Conservation (phyloP, 805 yeast species). For the Candida broadrunensis region DNA sequence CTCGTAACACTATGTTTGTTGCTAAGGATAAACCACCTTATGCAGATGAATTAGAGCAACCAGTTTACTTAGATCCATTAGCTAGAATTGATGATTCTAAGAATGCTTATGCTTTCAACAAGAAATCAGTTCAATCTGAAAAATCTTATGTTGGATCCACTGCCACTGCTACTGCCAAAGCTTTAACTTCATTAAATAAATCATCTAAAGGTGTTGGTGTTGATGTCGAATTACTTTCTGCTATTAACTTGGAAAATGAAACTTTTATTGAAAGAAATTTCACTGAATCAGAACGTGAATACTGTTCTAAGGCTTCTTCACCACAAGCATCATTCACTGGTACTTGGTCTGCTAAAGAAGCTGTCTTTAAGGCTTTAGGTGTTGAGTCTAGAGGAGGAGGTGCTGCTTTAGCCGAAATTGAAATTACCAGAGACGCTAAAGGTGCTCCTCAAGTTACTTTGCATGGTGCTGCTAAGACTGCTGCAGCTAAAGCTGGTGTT, state of each 20-base stretch:
- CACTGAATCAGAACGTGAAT: slow-evolving; percentile 73
- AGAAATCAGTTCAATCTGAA: slow-evolving; percentile 49
- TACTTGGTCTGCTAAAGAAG: slow-evolving; percentile 99
- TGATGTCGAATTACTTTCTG: slow-evolving; percentile 85
- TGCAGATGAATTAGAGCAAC: slow-evolving; percentile 79
- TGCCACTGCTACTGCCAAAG: slow-evolving; percentile 60
- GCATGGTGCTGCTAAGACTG: slow-evolving; percentile 70
- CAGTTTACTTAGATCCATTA: slow-evolving; percentile 94
- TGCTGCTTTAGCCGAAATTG: slow-evolving; percentile 89
- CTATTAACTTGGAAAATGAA: slow-evolving; percentile 82
- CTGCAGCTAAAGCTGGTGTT: slow-evolving; percentile 71
- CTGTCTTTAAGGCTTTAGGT: slow-evolving; percentile 93
- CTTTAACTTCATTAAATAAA: slow-evolving; percentile 56
- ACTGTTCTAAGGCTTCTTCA: slow-evolving; percentile 70
- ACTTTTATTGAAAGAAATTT: slow-evolving; percentile 92
- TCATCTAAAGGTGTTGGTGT: slow-evolving; percentile 83
- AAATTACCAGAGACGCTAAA: slow-evolving; percentile 66
- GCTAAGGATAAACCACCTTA: slow-evolving; percentile 95
- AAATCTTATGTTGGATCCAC: slow-evolving; percentile 42
- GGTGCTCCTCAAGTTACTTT: slow-evolving; percentile 83
- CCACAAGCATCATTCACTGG: slow-evolving; percentile 94
- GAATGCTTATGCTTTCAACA: slow-evolving; percentile 43
- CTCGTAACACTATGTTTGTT: slow-evolving; percentile 85
- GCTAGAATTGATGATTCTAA: slow-evolving; percentile 61
- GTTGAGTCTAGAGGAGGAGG: slow-evolving; percentile 92